Percentiles rank a stretch among this genome's conserved stretches.
Evolutionary conservation across 768 basidiomycete species (phyloP).

Genomic region (Chalciporus piperatus): DNA sequence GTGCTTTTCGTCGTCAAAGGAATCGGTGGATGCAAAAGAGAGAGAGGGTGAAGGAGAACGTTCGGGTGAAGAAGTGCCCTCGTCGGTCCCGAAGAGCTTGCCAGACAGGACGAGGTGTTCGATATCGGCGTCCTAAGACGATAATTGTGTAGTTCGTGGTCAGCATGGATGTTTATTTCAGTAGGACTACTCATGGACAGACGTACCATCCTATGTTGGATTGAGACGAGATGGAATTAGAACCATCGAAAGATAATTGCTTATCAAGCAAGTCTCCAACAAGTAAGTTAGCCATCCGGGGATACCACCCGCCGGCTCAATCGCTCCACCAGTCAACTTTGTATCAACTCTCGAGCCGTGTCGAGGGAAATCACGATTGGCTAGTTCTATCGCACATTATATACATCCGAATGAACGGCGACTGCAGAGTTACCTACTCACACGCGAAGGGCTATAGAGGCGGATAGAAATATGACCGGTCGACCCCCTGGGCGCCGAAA

Average conservation of each 20-base stretch:
- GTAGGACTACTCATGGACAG: not conserved
- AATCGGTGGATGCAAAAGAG: conserved; percentile 23
- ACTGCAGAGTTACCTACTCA: not conserved
- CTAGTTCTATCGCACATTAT: not conserved
- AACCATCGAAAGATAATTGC: not conserved
- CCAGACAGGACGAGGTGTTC: conserved; percentile 78
- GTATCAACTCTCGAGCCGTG: no score
- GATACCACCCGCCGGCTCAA: no score
- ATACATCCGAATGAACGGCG: not conserved
- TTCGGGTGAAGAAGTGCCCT: conserved; percentile 59
- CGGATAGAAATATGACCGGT: no score
- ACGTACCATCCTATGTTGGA: conserved; percentile 15
- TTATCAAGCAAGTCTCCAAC: conserved; percentile 17
- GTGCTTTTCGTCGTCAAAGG: conserved; percentile 46
- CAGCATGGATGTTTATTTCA: not conserved
- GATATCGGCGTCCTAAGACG: conserved; percentile 43
- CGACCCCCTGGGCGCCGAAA: no score
- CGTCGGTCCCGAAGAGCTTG: conserved; percentile 58
- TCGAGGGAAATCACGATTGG: not conserved
- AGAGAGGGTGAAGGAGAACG: conserved; percentile 55
- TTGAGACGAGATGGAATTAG: not conserved
- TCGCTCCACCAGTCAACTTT: no score
- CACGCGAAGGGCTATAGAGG: not conserved
- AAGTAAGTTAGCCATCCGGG: no score
- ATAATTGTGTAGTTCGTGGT: not conserved